These are phyloP conservation scores for Thelephora ganbajun DNA, from an alignment of 768 basidiomycete species.

Conservation along the genomic window DNA sequence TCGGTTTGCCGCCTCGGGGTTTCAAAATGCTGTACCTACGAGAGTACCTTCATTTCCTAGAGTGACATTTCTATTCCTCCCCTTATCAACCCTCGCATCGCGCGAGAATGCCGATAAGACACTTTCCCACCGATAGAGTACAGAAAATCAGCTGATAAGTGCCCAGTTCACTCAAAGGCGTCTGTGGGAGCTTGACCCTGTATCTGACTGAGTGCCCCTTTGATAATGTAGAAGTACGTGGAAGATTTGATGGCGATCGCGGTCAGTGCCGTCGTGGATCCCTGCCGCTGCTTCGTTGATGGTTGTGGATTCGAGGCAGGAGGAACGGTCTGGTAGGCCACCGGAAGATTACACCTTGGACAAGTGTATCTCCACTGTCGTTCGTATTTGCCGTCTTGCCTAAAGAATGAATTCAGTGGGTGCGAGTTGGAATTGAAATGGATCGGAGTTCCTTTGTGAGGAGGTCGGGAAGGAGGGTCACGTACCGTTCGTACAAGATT, in stretches of 20 bases:
- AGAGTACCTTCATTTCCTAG: too few species aligned
- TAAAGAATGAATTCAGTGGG: constrained; percentile 17
- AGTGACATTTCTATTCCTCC: neutral
- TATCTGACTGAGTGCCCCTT: constrained; percentile 74
- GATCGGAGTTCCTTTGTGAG: too few species aligned
- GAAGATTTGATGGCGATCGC: constrained; percentile 43
- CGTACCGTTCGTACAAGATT: constrained; percentile 68
- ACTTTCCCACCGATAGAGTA: too few species aligned
- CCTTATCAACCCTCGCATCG: neutral
- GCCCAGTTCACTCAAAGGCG: constrained; percentile 54
- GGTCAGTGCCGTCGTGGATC: too few species aligned
- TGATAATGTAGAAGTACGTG: constrained; percentile 67
- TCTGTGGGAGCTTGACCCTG: constrained; percentile 80
- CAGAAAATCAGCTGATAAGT: neutral
- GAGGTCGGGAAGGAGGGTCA: constrained; percentile 3
- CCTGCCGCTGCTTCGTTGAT: too few species aligned
- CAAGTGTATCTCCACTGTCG: constrained; percentile 61
- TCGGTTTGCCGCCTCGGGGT: too few species aligned
- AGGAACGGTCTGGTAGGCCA: constrained; percentile 67
- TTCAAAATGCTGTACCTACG: too few species aligned
- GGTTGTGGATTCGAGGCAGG: constrained; percentile 23
- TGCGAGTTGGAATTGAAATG: constrained; percentile 13
- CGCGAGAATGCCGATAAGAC: neutral
- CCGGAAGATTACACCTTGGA: constrained; percentile 49
- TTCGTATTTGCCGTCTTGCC: constrained; percentile 50